A percentile compares a stretch with the other conserved stretches of the same genome.
These are phyloP conservation scores for Herpetomonas samuelpessoai DNA, from an alignment of 208 protist genomes.

Conservation along the genomic window DNA sequence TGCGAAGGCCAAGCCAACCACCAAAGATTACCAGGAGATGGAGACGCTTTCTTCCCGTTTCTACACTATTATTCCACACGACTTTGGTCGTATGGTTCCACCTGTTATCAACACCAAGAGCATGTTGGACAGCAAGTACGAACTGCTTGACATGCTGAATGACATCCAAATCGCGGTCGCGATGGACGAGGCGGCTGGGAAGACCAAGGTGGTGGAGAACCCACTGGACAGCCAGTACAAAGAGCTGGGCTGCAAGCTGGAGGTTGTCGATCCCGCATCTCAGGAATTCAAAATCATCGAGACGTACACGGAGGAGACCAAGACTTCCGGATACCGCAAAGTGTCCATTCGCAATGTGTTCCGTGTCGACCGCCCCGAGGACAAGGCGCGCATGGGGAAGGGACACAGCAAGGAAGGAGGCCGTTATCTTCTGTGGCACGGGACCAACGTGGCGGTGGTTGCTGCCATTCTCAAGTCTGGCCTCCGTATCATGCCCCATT, in stretches of 20 bases:
- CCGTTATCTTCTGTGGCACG: constrained; percentile 23
- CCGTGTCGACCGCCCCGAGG: constrained; percentile 19
- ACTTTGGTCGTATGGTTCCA: constrained; percentile 27
- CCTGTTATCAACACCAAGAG: constrained; percentile 22
- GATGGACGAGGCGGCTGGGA: constrained; percentile 11
- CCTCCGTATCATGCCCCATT: constrained; percentile 28
- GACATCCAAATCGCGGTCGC: constrained; percentile 25
- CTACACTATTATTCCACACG: constrained; percentile 47
- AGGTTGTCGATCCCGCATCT: constrained; percentile 2
- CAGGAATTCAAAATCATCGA: constrained; percentile 16
- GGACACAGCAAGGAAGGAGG: constrained; percentile 13
- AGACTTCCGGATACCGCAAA: constrained; percentile 23
- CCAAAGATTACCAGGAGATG: constrained; percentile 5
- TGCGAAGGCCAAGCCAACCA: not conserved
- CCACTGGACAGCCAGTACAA: constrained; percentile 20
- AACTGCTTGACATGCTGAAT: constrained; percentile 39
- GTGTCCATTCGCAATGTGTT: constrained; percentile 12
- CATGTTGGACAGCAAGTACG: constrained; percentile 25
- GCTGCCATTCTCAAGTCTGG: constrained; percentile 27
- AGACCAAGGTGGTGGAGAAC: constrained; percentile 17
- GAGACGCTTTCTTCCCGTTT: constrained; percentile 28
- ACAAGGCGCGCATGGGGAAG: constrained; percentile 20
- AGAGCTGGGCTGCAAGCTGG: constrained; percentile 14
- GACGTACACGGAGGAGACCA: constrained; percentile 13
- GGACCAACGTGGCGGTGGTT: constrained; percentile 23